phyloP scores from a whole-genome alignment of 2,329 filamentous ascomycete genomes.

The Lachnum nothofagi region DNA sequence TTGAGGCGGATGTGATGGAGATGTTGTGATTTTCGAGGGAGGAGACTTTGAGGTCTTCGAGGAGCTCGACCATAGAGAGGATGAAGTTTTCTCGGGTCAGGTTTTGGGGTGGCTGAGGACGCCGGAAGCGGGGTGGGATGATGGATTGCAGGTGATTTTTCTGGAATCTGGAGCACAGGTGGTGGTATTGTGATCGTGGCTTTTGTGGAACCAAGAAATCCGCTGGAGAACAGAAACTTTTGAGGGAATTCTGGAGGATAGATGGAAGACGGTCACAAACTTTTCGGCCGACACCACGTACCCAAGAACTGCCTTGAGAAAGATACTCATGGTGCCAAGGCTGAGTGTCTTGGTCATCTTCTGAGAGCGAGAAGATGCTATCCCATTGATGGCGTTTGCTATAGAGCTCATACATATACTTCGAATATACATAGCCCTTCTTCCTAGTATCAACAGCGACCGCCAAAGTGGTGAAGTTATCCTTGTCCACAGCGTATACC shows the following conservation, averaged over 20 bases:
- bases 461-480: slow-evolving; percentile 9
- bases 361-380: background rate
- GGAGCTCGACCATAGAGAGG: slow-evolving; percentile 7
- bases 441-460: background rate
- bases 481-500: slow-evolving; percentile 10
- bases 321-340: background rate
- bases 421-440: background rate
- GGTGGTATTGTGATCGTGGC: slow-evolving; percentile 6
- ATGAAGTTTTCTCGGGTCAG: slow-evolving; percentile 9
- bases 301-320: background rate
- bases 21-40: slow-evolving; percentile 11
- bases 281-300: background rate
- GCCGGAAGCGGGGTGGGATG: slow-evolving; percentile 12
- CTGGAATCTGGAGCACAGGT: background rate
- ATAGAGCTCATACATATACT: slow-evolving; percentile 6
- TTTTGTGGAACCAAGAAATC: background rate
- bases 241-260: background rate
- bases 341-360: background rate
- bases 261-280: background rate
- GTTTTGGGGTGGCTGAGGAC: background rate
- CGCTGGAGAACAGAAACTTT: slow-evolving; percentile 3
- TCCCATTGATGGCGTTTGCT: background rate
- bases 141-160: slow-evolving; percentile 1
- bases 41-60: slow-evolving; percentile 10
- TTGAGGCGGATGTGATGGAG: slow-evolving; percentile 14